Conservation (phyloP, 2,329 filamentous ascomycete genomes). For the Botryotinia globosa region DNA sequence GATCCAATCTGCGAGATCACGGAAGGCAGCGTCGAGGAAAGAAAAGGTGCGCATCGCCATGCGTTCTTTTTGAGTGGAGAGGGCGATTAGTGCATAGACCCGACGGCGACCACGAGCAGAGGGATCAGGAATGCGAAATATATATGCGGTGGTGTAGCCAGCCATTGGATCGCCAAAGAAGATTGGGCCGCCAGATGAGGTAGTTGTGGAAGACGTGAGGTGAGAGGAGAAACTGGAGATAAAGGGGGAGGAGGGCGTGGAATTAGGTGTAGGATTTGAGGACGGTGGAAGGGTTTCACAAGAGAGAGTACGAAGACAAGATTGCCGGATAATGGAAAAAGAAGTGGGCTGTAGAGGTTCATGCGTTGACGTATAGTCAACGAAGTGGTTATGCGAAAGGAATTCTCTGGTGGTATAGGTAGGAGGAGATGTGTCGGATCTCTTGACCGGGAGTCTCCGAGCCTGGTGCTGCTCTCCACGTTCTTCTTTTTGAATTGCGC, state of each 20-base stretch:
- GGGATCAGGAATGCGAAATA: slow-evolving; percentile 66
- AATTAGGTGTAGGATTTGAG: slow-evolving; percentile 40
- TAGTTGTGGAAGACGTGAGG: slow-evolving; percentile 42
- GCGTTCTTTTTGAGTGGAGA: slow-evolving; percentile 63
- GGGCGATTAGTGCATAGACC: slow-evolving; percentile 65
- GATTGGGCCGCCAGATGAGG: slow-evolving; percentile 62
- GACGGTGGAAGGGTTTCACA: slow-evolving; percentile 61
- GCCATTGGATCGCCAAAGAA: slow-evolving; percentile 65
- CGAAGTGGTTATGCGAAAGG: slow-evolving; percentile 59
- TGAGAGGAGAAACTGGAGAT: slow-evolving; percentile 39
- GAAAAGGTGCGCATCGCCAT: slow-evolving; percentile 65
- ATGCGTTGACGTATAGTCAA: slow-evolving; percentile 67
- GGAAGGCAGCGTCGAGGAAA: slow-evolving; percentile 59
- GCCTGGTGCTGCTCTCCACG: slow-evolving; percentile 22
- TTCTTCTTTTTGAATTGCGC: slow-evolving; percentile 27
- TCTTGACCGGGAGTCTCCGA: slow-evolving; percentile 18
- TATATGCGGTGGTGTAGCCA: slow-evolving; percentile 68
- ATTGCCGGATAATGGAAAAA: slow-evolving; percentile 64
- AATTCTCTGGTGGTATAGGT: slow-evolving; percentile 41
- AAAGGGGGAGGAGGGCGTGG: slow-evolving; percentile 43
- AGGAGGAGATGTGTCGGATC: slow-evolving; percentile 32
- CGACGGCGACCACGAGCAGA: slow-evolving; percentile 66
- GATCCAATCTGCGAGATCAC: slow-evolving; percentile 64
- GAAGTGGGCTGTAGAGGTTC: slow-evolving; percentile 60
- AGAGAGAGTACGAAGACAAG: slow-evolving; percentile 63